These are phyloP conservation scores for Mucor sp. DNA, from an alignment of 371 early-diverging fungal species.

Conservation along the genomic window DNA sequence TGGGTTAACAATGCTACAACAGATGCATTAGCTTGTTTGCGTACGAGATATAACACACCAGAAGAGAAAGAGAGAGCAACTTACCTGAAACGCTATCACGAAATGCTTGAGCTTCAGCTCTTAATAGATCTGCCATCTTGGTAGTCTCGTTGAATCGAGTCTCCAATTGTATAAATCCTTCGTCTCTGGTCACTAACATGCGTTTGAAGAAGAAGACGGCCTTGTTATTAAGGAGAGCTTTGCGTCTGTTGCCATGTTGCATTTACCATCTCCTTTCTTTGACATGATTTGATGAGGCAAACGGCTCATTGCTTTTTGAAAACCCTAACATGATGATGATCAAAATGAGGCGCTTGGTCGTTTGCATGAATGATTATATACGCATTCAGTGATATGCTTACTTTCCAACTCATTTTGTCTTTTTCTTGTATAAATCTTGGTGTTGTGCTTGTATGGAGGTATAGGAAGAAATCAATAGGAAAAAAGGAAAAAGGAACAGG, in stretches of 20 bases:
- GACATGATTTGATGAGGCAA: constrained; percentile 47
- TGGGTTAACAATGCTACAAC: constrained; percentile 64
- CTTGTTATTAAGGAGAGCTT: neutral
- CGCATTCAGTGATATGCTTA: neutral
- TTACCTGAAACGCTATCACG: constrained; percentile 73
- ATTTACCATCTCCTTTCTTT: constrained; percentile 46
- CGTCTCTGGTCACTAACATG: constrained; percentile 65
- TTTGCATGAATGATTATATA: constrained; percentile 1
- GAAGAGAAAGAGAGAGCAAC: neutral
- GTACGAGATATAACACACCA: neutral
- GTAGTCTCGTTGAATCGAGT: constrained; percentile 61
- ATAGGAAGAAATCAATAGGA: neutral
- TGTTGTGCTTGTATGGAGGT: neutral
- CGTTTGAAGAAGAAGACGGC: too few relatives aligned
- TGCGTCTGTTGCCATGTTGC: neutral
- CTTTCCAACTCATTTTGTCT: constrained; percentile 24
- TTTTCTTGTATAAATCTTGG: neutral
- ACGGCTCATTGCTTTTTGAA: constrained; percentile 36
- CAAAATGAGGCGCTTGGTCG: neutral
- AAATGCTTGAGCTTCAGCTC: constrained; percentile 72
- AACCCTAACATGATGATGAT: constrained; percentile 11
- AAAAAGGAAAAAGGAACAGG: neutral
- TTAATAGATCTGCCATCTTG: constrained; percentile 53
- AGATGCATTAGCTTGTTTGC: neutral
- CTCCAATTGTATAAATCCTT: constrained; percentile 69